Percentiles rank a stretch among this genome's conserved stretches.
These are phyloP conservation scores for Lecanoromycetidae sp. DNA, from an alignment of 2,329 filamentous ascomycete genomes.

Conservation along the genomic window DNA sequence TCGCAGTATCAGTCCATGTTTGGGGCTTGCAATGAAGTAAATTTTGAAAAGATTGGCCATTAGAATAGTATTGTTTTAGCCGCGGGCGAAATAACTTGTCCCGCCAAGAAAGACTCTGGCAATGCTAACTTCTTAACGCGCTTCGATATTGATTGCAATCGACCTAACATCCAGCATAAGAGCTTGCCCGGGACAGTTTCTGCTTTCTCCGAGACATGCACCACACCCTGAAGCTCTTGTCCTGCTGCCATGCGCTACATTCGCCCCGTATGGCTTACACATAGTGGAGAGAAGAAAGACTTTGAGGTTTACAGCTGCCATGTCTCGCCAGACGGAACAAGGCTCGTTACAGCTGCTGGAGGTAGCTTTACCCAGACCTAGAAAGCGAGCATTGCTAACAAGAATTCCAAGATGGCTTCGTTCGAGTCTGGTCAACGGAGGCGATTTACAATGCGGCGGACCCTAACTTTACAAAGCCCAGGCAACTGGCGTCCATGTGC, in stretches of 20 bases:
- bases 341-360: constrained; percentile 87
- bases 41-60: not conserved
- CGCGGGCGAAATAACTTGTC: too few species aligned
- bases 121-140: too few species aligned
- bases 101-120: not conserved
- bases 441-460: constrained; percentile 74
- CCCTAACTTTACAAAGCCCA: constrained; percentile 60
- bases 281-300: constrained; percentile 93
- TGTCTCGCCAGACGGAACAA: constrained; percentile 84
- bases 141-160: not conserved
- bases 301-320: constrained; percentile 98
- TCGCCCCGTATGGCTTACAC: constrained; percentile 91
- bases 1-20: too few species aligned
- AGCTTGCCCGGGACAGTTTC: not conserved
- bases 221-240: constrained; percentile 1
- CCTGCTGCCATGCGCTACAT: constrained; percentile 59
- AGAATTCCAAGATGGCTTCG: constrained; percentile 63
- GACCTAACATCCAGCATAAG: not conserved
- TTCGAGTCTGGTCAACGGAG: constrained; percentile 95
- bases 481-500: constrained; percentile 94
- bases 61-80: too few species aligned
- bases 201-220: constrained; percentile 6
- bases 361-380: constrained; percentile 39
- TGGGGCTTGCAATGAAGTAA: too few species aligned
- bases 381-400: not conserved